Base-by-base conservation (phyloP, 495 filamentous ascomycete genomes). In the Xylaria flabelliformis region DNA sequence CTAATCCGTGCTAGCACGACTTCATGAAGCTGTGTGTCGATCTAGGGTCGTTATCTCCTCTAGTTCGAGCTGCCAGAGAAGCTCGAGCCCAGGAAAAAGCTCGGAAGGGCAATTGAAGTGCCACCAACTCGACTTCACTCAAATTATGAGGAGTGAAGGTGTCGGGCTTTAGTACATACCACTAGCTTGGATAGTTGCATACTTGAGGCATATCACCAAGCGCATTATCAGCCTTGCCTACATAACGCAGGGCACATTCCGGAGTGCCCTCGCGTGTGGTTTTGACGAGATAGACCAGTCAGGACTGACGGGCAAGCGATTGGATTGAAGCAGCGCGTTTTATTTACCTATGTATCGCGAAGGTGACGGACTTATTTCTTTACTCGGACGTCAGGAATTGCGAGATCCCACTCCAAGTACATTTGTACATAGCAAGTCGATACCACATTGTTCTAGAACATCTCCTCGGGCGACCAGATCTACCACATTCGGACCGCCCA, bases 11-110 rank as follows among this genome's bases (percentile, higher is more conserved):
- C 21, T 74, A 99, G 97, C 96, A 99, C 81, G 90, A 91, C 3
- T 99, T 98, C 82, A 96, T 98, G 94, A 95, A 82, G 89, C 88
- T 74, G 80, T 99, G 75, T 84, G 86, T 80, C 89, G 93, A 83
- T 82, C 92, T 82, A 82, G 78, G 80, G 4, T 81, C 85, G 7
- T 77, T 89, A 36, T 80, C 97, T 17, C 96, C 96, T 42, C 87
- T 99, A 63, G 96, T 99, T 55, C 88, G 90, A 74, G 91, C 95
- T 61, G 96, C 96, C 55, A 89, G 96, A 58, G 86, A 90, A 74
- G 94, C 93, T 62, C 88, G 95, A 72, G 91, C 90, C 17, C 91
- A 95, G 76, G 96, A 99, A 81, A 93, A 94, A 79, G 89, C 91
- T 63, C 88, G 88, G 68, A 93, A 92, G 70, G 84, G 83, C 64